Evolutionary conservation across 306 rosid genomes (phyloP), one percentile per base, ranked within the genome.

Genomic region (Quercus agrifolia): DNA sequence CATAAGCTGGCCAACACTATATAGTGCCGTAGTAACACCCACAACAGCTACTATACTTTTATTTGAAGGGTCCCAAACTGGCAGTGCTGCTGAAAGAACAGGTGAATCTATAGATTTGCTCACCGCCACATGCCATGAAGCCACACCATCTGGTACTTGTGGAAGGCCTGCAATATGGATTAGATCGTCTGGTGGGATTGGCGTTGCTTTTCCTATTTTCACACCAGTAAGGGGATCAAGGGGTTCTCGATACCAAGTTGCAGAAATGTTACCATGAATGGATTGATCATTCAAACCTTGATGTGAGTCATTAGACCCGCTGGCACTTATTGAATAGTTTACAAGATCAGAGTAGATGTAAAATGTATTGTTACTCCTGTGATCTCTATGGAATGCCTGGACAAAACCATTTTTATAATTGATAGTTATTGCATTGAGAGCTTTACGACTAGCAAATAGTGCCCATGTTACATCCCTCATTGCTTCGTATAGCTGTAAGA

Each of bases 111-210:
- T 84, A n/a, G 82, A 96, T 85, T 96, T 96, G 92, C 99, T 96
- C 80, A 96, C 99, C 2, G 96, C 87, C 6, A 96, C 99, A 52
- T 96, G 97, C 99, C 99, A 96, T 0, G 99, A 89, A 59, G 99
- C 99, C 49, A 90, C 92, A 38, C 97, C 99, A 85, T 96, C 98
- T 46, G 97, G 97, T 3, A 93, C 97, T 82, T 96, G 91, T 13
- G 94, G 86, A 58, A 96, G 84, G 31, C 99, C 98, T 15, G 99
- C 93, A 20, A 96, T 93, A 69, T 91, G 88, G 78, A 96, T 96
- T 17, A 91, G 82, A 81, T 96, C 98, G 61, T 91, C 99, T 0
- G 99, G 98, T 58, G 92, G 96, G 84, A 96, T 88, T 82, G 85
- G 78, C 87, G 18, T 88, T 15, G 99, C 96, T 80, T 96, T 96